Conservation (phyloP, 257 asterid species). For the Solanum appendiculatum region DNA sequence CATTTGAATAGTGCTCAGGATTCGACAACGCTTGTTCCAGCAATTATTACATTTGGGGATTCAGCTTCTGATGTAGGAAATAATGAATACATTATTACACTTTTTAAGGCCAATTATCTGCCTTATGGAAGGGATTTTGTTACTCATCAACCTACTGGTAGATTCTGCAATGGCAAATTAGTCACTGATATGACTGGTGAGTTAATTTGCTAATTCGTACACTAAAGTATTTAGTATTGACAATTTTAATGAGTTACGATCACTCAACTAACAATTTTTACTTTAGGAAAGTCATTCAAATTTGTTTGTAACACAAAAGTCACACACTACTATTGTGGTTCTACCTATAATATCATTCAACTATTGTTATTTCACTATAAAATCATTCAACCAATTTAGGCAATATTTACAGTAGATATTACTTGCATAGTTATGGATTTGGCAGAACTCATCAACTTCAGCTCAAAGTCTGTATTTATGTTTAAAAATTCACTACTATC, state of each 20-base stretch:
- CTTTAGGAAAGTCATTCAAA: neutral
- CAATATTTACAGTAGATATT: neutral
- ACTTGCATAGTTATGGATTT: neutral
- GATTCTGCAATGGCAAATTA: slow-evolving; percentile 80
- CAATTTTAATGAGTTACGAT: neutral
- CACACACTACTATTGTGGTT: neutral
- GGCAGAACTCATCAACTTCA: neutral
- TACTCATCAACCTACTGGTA: slow-evolving; percentile 59
- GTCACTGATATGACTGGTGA: slow-evolving; percentile 91
- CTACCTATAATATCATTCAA: too few species aligned
- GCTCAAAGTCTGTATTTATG: neutral
- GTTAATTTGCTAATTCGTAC: neutral
- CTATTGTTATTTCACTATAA: neutral
- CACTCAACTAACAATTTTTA: neutral
- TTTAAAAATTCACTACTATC: neutral
- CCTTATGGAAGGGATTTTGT: slow-evolving; percentile 83
- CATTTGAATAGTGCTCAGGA: slow-evolving; percentile 29
- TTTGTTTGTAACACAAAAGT: neutral
- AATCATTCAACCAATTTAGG: neutral
- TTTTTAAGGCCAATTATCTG: slow-evolving; percentile 70
- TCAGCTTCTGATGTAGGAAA: slow-evolving; percentile 80
- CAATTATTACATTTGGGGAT: slow-evolving; percentile 74
- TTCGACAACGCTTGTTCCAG: slow-evolving; percentile 46
- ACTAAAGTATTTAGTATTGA: neutral
- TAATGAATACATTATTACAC: slow-evolving; percentile 51